Evolutionary conservation across 176 grass and related monocot genomes (phyloP).

Genomic region (Saccharum officinarum): DNA sequence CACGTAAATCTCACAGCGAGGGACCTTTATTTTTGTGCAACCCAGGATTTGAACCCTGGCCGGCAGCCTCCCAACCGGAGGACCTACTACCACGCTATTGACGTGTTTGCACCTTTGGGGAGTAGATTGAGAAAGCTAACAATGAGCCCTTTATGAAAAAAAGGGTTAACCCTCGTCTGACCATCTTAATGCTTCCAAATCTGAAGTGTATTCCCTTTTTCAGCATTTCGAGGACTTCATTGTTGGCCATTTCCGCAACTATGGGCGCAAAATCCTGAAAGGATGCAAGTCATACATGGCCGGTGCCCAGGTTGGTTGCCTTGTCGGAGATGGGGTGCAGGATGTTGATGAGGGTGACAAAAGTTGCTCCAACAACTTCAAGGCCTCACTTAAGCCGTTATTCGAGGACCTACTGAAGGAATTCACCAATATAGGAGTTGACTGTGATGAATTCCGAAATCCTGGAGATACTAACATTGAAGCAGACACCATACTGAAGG

Average conservation of each 20-base stretch:
- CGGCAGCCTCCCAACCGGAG: background rate
- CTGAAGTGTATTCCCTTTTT: constrained; percentile 8
- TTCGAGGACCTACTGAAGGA: constrained; percentile 47
- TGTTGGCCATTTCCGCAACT: constrained; percentile 60
- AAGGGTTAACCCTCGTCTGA: background rate
- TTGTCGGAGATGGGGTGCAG: constrained; percentile 53
- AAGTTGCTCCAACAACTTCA: constrained; percentile 62
- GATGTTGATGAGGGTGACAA: constrained; percentile 76
- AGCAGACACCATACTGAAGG: constrained; percentile 35
- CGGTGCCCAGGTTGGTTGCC: constrained; percentile 79
- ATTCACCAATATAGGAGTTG: constrained; percentile 51
- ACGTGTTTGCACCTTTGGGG: background rate
- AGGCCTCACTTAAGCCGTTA: constrained; percentile 42
- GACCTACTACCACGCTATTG: background rate
- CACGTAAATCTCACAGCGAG: too few species aligned
- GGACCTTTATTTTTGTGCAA: too few species aligned
- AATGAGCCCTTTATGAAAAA: background rate
- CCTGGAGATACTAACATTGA: background rate
- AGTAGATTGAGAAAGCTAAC: background rate
- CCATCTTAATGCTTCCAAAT: background rate
- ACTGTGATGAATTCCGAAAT: constrained; percentile 49
- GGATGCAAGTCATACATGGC: constrained; percentile 77
- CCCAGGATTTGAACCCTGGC: background rate
- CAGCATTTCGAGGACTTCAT: constrained; percentile 79
- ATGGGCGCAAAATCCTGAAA: constrained; percentile 49